Base-by-base conservation (phyloP, 2,329 filamentous ascomycete genomes). In the Escovopsis sp. region DNA sequence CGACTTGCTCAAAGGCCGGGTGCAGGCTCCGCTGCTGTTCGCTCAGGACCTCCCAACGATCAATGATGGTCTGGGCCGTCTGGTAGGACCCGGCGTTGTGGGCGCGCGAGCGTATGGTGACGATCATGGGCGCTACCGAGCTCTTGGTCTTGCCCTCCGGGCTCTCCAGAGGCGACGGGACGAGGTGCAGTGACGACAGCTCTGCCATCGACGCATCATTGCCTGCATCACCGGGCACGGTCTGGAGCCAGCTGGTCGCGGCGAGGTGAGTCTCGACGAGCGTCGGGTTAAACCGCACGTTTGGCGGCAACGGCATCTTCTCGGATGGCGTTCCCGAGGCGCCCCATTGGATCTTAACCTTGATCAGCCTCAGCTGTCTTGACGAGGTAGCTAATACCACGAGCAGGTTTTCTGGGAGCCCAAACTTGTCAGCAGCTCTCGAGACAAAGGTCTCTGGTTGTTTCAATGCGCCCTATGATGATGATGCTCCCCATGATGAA, bases 31-130 rank as follows among this genome's bases (percentile, higher is more conserved):
- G 73, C n/a, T 68, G 58, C 33, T 72, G 66, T 23, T 81, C 74
- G 9, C 88, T 23, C 10, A 40, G 53, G 12, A 93, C 61, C 45
- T 90, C 79, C 88, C 88, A 96, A 41, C 80, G 72, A 42, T 85
- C 77, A 41, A 96, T 66, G 28, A 87, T 70, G 45, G 78, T 93
- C 45, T 80, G 74, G 0, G 72, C 62, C 23, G 76, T 72, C 43
- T 77, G 73, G 29, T 70, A 76, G 21, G 76, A 43, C 61, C 65
- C 37, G 63, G 60, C 42, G 57, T 56, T 36, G 66, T 68, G 35
- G 68, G 55, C 48, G 69, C 70, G 50, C 9, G 79, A 80, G 40
- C 85, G 84, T 21, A 87, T 69, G 1, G 79, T 77, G 25, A 94
- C 53, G 15, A 94, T 65, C 27, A 78, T 71, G 1, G 76, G 72